These are phyloP conservation scores for Xylaria sp. DNA, from an alignment of 2,329 filamentous ascomycete species.

Conservation along the genomic window DNA sequence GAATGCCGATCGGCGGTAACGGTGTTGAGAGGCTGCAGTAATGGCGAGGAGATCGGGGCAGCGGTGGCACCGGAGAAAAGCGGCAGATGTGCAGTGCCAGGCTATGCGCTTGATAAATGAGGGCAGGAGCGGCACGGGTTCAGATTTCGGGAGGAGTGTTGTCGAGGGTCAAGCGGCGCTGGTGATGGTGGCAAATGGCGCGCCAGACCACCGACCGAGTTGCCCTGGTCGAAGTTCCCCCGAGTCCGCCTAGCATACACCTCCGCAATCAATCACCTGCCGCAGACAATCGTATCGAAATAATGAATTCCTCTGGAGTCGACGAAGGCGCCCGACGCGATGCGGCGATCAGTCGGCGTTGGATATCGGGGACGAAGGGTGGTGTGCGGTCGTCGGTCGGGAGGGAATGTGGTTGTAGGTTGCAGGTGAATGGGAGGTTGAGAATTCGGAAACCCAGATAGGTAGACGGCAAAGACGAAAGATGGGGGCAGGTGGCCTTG, in stretches of 20 bases:
- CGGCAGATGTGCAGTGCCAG: neutral
- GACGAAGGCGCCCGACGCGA: constrained; percentile 14
- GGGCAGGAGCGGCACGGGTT: neutral
- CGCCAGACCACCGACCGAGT: constrained; percentile 53
- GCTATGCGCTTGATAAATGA: constrained; percentile 18
- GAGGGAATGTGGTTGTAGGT: constrained; percentile 22
- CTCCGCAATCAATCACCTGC: constrained; percentile 35
- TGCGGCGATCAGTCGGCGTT: constrained; percentile 15
- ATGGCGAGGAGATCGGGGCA: neutral
- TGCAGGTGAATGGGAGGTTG: constrained; percentile 29
- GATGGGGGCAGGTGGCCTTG: constrained; percentile 38
- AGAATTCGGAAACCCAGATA: constrained; percentile 36
- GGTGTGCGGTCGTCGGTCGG: constrained; percentile 21
- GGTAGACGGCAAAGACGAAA: constrained; percentile 31
- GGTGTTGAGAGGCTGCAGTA: constrained; percentile 8
- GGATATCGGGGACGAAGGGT: constrained; percentile 8
- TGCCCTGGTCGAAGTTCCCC: constrained; percentile 49
- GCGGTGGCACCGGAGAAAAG: constrained; percentile 21
- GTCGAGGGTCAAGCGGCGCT: constrained; percentile 13
- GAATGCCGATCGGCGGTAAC: constrained; percentile 25
- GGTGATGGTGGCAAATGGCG: constrained; percentile 51
- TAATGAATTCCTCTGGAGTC: neutral
- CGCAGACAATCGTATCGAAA: constrained; percentile 23
- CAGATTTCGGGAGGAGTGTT: neutral
- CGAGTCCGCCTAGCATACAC: constrained; percentile 51